These are phyloP conservation scores for Thozetella sp. DNA, from an alignment of 495 filamentous ascomycete genomes.

Conservation along the genomic window DNA sequence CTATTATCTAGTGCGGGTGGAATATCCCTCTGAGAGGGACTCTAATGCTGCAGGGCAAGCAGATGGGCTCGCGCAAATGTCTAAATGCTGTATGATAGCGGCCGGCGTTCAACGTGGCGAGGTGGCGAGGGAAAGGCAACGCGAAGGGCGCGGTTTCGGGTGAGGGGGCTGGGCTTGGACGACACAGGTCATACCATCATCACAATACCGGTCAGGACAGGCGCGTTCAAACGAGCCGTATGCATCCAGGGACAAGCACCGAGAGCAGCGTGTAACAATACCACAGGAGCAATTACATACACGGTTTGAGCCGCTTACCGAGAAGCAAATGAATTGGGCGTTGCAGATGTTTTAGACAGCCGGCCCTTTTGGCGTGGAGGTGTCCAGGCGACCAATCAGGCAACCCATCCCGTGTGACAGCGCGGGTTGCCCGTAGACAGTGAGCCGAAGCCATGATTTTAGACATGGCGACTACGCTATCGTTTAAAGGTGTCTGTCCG, in stretches of 20 bases:
- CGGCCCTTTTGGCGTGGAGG: background rate
- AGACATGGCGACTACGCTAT: no score
- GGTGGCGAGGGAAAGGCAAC: background rate
- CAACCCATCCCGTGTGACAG: background rate
- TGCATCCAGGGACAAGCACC: background rate
- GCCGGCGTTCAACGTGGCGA: background rate
- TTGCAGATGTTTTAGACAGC: background rate
- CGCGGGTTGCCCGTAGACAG: background rate
- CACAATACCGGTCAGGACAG: background rate
- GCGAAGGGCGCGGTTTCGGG: no score
- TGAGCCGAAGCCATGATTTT: background rate
- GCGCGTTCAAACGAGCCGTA: background rate
- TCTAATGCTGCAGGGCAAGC: background rate
- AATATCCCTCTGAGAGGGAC: no score
- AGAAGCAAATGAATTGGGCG: background rate
- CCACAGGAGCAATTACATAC: background rate
- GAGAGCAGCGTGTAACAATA: background rate
- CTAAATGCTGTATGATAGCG: slow-evolving; percentile 2
- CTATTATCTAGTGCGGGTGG: background rate
- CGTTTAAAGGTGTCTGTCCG: no score
- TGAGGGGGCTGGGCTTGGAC: no score
- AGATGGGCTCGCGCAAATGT: background rate
- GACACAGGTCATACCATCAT: background rate
- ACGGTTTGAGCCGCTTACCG: background rate
- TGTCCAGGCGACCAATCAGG: background rate